Base-by-base conservation (phyloP, 352 stramenopile species). In the Phytopythium delawarense region DNA sequence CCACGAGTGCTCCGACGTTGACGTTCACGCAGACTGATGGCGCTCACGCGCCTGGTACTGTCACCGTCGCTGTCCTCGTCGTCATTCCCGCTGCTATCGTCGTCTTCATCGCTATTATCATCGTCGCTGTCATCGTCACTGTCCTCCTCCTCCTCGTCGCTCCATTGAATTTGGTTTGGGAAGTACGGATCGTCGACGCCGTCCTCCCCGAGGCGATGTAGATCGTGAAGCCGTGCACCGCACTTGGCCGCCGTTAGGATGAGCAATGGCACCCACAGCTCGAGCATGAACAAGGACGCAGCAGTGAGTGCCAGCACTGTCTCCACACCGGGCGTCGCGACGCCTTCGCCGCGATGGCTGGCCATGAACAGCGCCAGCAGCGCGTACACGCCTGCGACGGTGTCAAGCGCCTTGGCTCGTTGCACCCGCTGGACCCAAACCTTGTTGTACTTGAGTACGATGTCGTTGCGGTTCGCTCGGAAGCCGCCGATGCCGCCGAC, bases 331-430 rank as follows among this genome's bases (percentile, higher is more conserved):
- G 64, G 67, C 7, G 72, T 69, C 0, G 75, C 74, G 34, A 92
- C 72, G 42, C 84, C 76, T 51, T 83, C 74, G 2, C 78, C 79
- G 35, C 76, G 74, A 42, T 88, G 81, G 54, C 90, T 70, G 6
- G 81, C 78, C 28, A 79, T 70, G 56, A 91, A 93, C 45, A 84
- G 79, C 37, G 87, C 84, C n/a, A 85, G 68, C n/a, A 89, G 48
- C 7, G 90, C 53, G 70, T 93, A 93, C 9, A 79, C 67, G 6
- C 81, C 81, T 23, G 71, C 59, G 4, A 89, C 49, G 0, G 56
- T 69, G 42, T 93, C 84, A 2, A 91, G 34, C 0, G 68, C 57
- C 56, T 93, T 93, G n/a, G 69, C 79, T 37, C 75, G 78, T 53
- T 86, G 68, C 28, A 92, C 57, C 8, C 72, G 78, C 40, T 70